Conservation (phyloP, 371 early-diverging fungal species). For the Blastocladiella emersonii region DNA sequence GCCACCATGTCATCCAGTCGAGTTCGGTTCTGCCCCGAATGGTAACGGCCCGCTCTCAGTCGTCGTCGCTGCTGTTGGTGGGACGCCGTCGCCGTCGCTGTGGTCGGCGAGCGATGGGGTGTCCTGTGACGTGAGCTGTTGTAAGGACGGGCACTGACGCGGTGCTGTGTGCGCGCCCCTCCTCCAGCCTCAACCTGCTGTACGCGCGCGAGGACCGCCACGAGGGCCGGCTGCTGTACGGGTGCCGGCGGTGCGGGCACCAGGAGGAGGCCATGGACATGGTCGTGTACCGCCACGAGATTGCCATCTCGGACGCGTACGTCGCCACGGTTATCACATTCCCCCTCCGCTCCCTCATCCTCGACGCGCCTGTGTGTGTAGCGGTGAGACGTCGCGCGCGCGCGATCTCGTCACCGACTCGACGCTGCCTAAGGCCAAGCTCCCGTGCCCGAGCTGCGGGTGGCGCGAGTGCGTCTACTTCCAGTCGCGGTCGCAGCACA, state of each 20-base stretch:
- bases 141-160: background rate
- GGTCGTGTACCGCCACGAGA: slow-evolving; percentile 76
- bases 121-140: too few relatives aligned
- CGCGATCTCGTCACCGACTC: background rate
- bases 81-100: too few relatives aligned
- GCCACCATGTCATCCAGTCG: too few relatives aligned
- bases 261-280: slow-evolving; percentile 67
- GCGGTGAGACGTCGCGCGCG: background rate
- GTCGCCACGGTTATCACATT: background rate
- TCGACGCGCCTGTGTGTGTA: background rate
- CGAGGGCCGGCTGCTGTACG: slow-evolving; percentile 52
- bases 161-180: background rate
- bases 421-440: slow-evolving; percentile 46
- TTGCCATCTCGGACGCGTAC: slow-evolving; percentile 18
- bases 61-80: too few relatives aligned
- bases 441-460: slow-evolving; percentile 57
- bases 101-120: too few relatives aligned
- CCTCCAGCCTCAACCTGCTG: slow-evolving; percentile 72
- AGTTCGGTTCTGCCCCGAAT: too few relatives aligned
- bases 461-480: slow-evolving; percentile 73
- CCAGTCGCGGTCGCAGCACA: slow-evolving; percentile 63
- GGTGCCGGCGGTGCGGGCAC: slow-evolving; percentile 90
- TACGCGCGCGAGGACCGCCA: slow-evolving; percentile 86
- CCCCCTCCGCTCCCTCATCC: background rate
- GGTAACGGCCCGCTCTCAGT: too few relatives aligned